phyloP scores from a whole-genome alignment of 768 basidiomycete species.

The Hygrophorus russula region DNA sequence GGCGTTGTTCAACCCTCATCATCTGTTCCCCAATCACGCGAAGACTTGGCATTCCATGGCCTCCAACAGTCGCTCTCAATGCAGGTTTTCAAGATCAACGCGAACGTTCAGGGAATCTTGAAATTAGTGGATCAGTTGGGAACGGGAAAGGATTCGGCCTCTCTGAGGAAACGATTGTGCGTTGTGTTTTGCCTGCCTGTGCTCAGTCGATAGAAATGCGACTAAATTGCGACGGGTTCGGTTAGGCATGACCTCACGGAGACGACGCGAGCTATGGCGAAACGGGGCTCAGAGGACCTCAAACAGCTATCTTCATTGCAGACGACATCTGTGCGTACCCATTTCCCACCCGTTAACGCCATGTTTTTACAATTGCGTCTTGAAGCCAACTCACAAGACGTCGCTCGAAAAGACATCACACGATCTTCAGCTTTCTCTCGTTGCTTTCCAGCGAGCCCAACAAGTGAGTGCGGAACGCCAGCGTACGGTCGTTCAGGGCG shows the following conservation, averaged over 20 bases:
- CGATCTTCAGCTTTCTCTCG: constrained; percentile 82
- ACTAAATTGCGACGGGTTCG: not conserved
- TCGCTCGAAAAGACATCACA: constrained; percentile 86
- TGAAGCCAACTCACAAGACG: constrained; percentile 69
- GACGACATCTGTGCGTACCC: constrained; percentile 37
- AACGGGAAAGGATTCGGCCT: constrained; percentile 66
- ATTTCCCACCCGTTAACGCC: not conserved
- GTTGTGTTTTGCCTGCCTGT: constrained; percentile 19
- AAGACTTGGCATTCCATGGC: constrained; percentile 65
- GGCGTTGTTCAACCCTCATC: constrained; percentile 26
- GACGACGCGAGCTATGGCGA: constrained; percentile 88
- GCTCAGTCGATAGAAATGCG: not conserved
- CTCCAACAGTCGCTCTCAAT: constrained; percentile 76
- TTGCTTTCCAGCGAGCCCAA: constrained; percentile 87
- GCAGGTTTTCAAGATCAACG: constrained; percentile 98
- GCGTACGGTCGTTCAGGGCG: constrained; percentile 77
- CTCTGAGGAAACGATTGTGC: constrained; percentile 75
- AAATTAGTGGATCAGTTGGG: constrained; percentile 97
- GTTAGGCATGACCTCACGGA: constrained; percentile 88
- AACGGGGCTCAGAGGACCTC: constrained; percentile 85
- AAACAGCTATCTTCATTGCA: constrained; percentile 78
- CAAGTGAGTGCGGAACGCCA: constrained; percentile 85
- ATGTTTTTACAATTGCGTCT: not conserved
- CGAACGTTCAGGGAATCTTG: constrained; percentile 91
- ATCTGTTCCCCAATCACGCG: constrained; percentile 30